phyloP scores from a whole-genome alignment of 2,329 filamentous ascomycete genomes.

The Xylaria sp. region DNA sequence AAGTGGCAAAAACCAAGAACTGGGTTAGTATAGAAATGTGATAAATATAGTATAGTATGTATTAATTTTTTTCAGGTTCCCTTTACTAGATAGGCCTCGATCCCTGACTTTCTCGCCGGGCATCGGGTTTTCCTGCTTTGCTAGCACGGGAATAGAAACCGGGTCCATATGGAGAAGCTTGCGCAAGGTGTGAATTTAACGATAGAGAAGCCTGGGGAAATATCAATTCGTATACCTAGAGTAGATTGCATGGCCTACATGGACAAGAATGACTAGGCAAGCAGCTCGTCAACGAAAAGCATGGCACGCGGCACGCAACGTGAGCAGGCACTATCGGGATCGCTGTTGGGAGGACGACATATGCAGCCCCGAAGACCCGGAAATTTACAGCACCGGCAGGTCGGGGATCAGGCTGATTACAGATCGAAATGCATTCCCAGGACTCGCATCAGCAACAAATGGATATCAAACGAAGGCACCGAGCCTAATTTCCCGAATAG shows the following conservation, averaged over 20 bases:
- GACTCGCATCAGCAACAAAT: background rate
- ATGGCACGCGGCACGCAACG: conserved; percentile 2
- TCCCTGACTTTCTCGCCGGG: background rate
- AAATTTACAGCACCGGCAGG: conserved; percentile 6
- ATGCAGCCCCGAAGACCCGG: conserved; percentile 22
- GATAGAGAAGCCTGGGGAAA: background rate
- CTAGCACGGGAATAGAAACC: background rate
- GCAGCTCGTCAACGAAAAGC: background rate
- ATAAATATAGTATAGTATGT: background rate
- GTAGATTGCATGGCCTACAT: background rate
- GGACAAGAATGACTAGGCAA: background rate
- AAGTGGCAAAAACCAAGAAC: background rate
- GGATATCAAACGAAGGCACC: background rate
- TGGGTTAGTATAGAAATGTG: background rate
- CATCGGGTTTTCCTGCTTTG: background rate
- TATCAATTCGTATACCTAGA: background rate
- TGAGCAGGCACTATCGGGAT: conserved; percentile 19
- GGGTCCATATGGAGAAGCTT: background rate
- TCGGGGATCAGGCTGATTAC: conserved; percentile 26
- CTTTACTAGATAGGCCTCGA: background rate
- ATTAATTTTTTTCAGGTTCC: background rate
- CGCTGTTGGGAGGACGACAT: conserved; percentile 21
- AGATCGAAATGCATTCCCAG: conserved; percentile 9
- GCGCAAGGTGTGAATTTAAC: background rate
- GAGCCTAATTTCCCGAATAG: background rate